These are phyloP conservation scores for Apophysomyces variabilis DNA, from an alignment of 371 early-diverging fungal species.

Conservation along the genomic window DNA sequence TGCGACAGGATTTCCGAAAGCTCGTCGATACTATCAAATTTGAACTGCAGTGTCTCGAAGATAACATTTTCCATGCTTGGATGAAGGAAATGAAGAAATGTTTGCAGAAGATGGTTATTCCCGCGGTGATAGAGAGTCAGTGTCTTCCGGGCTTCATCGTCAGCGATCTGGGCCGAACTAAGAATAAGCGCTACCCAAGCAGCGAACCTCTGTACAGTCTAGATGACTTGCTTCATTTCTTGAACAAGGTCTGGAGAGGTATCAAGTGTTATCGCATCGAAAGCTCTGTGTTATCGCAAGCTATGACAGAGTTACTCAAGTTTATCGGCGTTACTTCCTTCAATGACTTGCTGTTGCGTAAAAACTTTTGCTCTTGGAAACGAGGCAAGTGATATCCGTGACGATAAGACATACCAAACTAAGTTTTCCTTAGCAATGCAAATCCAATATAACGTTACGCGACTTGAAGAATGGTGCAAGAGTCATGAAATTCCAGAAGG, in stretches of 20 bases:
- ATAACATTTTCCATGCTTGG: conserved; percentile 76
- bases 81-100: conserved; percentile 92
- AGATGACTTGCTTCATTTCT: conserved; percentile 86
- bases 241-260: conserved; percentile 86
- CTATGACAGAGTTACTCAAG: conserved; percentile 86
- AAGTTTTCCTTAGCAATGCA: conserved; percentile 70
- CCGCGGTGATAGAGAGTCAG: conserved; percentile 89
- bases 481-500: conserved; percentile 91
- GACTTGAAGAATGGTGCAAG: conserved; percentile 98
- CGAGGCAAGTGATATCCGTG: conserved; percentile 48
- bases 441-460: conserved; percentile 96
- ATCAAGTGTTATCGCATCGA: conserved; percentile 95
- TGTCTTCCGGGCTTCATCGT: conserved; percentile 86
- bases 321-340: conserved; percentile 89
- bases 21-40: conserved; percentile 54
- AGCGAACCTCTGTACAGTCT: conserved; percentile 75
- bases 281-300: conserved; percentile 70
- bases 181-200: conserved; percentile 70
- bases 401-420: neutral
- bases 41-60: conserved; percentile 62
- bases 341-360: conserved; percentile 90
- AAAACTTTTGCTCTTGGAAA: conserved; percentile 84
- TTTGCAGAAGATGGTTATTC: conserved; percentile 86
- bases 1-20: conserved; percentile 55
- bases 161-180: conserved; percentile 82